Conservation (phyloP, 345 rosid genomes). For the Eucalyptus globulus region DNA sequence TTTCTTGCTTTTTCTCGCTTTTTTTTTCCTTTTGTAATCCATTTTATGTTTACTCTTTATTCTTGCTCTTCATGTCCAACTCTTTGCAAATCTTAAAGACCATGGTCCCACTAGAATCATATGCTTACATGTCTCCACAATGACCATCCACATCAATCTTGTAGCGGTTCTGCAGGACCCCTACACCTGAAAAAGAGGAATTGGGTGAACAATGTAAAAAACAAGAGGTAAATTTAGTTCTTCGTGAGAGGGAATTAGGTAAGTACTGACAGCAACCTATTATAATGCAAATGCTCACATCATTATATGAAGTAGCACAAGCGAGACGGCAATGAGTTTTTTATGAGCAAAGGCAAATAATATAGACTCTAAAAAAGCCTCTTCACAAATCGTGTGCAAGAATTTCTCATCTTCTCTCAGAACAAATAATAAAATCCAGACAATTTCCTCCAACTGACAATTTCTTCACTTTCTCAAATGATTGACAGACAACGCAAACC, state of each 20-base stretch:
- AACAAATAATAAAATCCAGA: neutral
- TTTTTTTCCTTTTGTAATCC: neutral
- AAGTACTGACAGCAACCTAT: neutral
- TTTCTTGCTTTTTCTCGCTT: neutral
- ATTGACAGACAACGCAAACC: neutral
- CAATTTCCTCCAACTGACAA: neutral
- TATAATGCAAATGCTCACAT: neutral
- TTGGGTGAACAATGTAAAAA: neutral
- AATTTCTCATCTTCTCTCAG: neutral
- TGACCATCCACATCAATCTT: conserved; percentile 42
- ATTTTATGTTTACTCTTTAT: neutral
- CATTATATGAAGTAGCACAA: neutral
- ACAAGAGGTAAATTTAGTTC: neutral
- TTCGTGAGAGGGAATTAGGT: neutral
- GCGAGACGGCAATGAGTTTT: neutral
- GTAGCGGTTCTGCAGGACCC: conserved; percentile 55
- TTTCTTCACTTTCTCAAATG: neutral
- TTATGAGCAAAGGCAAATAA: neutral
- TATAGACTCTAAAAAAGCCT: neutral
- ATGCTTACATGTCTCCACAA: conserved; percentile 52
- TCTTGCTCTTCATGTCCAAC: neutral
- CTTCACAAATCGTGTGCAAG: neutral
- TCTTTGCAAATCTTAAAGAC: neutral
- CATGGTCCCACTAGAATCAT: neutral
- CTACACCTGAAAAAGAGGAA: conserved; percentile 24